phyloP scores from a whole-genome alignment of 345 rosid species.

The Dipteronia dyeriana region DNA sequence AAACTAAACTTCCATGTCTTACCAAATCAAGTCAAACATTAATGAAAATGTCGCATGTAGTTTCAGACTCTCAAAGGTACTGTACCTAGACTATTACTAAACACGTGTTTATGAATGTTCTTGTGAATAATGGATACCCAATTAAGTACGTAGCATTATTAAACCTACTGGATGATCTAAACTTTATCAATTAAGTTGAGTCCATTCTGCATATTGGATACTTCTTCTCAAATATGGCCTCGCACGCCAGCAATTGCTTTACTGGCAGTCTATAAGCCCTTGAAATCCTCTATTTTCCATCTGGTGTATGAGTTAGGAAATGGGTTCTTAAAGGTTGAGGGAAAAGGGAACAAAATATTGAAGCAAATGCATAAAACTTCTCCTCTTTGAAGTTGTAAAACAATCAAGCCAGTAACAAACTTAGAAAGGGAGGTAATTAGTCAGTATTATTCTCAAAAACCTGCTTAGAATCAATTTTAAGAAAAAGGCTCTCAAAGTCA shows the following conservation, averaged over 20 bases:
- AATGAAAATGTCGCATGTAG: not conserved
- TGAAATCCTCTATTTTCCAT: not conserved
- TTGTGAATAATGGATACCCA: not conserved
- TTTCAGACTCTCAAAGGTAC: not conserved
- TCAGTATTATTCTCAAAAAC: slow-evolving; percentile 16
- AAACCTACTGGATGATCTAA: not conserved
- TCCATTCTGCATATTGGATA: not conserved
- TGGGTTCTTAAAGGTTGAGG: not conserved
- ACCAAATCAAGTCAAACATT: not conserved
- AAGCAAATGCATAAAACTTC: not conserved
- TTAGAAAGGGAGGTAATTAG: not conserved
- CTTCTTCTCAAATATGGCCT: not conserved
- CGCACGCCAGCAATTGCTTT: not conserved
- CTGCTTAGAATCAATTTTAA: not conserved
- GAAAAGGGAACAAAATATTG: too few relatives aligned
- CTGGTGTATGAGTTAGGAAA: not conserved
- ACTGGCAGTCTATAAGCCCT: not conserved
- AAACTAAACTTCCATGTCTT: not conserved
- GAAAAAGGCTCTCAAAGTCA: slow-evolving; percentile 3
- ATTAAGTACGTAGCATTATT: not conserved
- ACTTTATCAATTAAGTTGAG: not conserved
- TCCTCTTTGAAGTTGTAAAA: slow-evolving; percentile 7
- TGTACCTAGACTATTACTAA: not conserved
- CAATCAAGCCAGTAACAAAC: not conserved
- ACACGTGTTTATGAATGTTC: not conserved